phyloP scores from a whole-genome alignment of 2,329 filamentous ascomycete species.

The Monilinia fructicola region DNA sequence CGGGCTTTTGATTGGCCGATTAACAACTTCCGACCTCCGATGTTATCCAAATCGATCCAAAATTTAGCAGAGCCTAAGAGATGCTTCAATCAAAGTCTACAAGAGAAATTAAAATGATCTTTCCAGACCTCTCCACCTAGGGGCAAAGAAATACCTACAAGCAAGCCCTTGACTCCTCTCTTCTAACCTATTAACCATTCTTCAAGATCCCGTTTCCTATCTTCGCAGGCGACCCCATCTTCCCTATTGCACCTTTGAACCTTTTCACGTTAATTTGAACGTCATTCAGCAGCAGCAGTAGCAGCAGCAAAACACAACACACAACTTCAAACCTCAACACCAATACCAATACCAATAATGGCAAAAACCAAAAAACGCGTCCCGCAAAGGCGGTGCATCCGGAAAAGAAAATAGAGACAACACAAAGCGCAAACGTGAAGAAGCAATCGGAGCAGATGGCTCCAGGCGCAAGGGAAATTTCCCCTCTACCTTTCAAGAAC shows the following conservation, averaged over 20 bases:
- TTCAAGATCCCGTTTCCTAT: neutral
- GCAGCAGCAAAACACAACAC: neutral
- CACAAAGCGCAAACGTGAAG: constrained; percentile 21
- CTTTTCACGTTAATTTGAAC: constrained; percentile 6
- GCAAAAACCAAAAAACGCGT: constrained; percentile 24
- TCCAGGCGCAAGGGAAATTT: constrained; percentile 19
- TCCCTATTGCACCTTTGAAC: neutral
- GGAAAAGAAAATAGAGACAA: constrained; percentile 7
- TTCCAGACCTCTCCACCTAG: neutral
- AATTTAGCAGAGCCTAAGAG: constrained; percentile 5
- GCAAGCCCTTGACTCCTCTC: neutral
- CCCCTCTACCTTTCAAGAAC: constrained; percentile 19
- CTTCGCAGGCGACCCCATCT: neutral
- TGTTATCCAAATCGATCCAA: constrained; percentile 7
- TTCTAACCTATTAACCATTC: neutral
- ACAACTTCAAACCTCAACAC: neutral
- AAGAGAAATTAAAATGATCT: neutral
- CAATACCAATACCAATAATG: neutral
- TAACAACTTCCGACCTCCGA: constrained; percentile 18
- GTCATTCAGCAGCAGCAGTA: neutral
- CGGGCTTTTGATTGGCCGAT: neutral
- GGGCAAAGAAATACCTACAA: neutral
- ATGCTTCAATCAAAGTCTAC: neutral
- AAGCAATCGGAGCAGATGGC: neutral
- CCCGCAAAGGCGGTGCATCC: constrained; percentile 4